phyloP scores from a whole-genome alignment of 176 grass and related monocot species.

The Dendrocalamus sinicus region DNA sequence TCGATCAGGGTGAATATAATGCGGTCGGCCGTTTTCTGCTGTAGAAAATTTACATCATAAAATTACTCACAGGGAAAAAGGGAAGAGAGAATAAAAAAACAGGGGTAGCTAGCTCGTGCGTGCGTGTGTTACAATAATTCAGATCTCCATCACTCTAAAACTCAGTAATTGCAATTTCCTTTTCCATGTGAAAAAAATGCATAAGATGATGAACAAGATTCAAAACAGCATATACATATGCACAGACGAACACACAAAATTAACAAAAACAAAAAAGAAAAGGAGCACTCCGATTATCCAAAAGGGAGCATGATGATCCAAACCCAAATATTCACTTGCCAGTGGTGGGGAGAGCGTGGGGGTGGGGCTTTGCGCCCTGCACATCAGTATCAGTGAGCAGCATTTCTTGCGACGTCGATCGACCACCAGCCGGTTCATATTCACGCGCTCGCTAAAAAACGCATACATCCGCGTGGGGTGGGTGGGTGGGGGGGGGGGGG shows the following conservation, averaged over 20 bases:
- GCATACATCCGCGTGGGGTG: background rate
- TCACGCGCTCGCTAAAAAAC: background rate
- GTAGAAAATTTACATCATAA: background rate
- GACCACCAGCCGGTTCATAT: background rate
- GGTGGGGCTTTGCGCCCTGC: constrained; percentile 11
- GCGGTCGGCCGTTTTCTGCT: background rate
- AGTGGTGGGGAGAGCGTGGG: too few species aligned
- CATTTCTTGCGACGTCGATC: too few species aligned
- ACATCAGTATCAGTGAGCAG: background rate
- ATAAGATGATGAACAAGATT: background rate
- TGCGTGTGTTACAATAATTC: background rate
- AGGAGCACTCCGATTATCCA: background rate
- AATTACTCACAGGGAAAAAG: background rate
- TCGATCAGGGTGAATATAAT: constrained; percentile 1
- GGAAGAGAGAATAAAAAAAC: background rate
- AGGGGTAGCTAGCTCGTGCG: background rate
- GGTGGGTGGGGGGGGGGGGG: background rate
- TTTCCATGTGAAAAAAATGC: background rate
- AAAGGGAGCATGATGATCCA: constrained; percentile 43
- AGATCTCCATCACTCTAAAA: background rate
- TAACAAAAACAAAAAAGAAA: background rate
- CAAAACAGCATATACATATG: background rate
- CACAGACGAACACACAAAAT: background rate
- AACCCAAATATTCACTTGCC: constrained; percentile 46
- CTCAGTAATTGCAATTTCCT: background rate